Base-by-base conservation (phyloP, 2,329 filamentous ascomycete genomes). In the Sclerotinia nivalis region DNA sequence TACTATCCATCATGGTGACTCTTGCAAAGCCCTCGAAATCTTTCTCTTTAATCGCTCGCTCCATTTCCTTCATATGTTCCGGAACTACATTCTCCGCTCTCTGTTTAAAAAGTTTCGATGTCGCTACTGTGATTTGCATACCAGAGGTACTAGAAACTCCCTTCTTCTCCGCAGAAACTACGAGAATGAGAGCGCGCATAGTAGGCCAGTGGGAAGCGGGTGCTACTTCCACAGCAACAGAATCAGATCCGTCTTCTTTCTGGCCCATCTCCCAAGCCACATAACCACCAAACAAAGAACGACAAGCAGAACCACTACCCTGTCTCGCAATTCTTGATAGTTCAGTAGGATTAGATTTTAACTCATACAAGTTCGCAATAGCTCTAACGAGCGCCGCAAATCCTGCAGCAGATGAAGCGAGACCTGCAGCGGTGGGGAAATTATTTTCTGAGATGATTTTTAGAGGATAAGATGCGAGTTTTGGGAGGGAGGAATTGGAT, bases 401-500 rank as follows among this genome's bases (percentile, higher is more conserved):
- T 7, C 89, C 89, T 1, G 89, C 89, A 1, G 89, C 89, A 0
- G 89, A 91, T 25, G 87, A 90, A 5, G 90, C 89, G 22, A 99
- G 89, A 9, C 96, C 96, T 6, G 96, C 96, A 37, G 96, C 96
- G 2, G 96, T 99, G 73, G 96, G 96, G 86, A 99, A 99, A 86
- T 99, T 99, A 87, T 99, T 99, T 84, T 96, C 92, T 70, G 92
- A 96, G 69, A 97, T 93, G 74, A 99, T 90, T 76, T 90, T 91
- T 72, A 99, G 88, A 47, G 92, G 89, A 77, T 91, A 85, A 66
- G 85, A 79, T 15, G 93, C 92, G 70, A 99, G 88, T 80, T 92
- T 93, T 56, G 95, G 93, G n/a, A 97, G 86, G 31, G 88, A 89
- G 0, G 89, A 76, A 79, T 97, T 84, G 72, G 85, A 81, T 49